Evolutionary conservation across 257 asterid genomes (phyloP), one percentile per base, ranked within the genome.

Genomic region (Datura wrightii): DNA sequence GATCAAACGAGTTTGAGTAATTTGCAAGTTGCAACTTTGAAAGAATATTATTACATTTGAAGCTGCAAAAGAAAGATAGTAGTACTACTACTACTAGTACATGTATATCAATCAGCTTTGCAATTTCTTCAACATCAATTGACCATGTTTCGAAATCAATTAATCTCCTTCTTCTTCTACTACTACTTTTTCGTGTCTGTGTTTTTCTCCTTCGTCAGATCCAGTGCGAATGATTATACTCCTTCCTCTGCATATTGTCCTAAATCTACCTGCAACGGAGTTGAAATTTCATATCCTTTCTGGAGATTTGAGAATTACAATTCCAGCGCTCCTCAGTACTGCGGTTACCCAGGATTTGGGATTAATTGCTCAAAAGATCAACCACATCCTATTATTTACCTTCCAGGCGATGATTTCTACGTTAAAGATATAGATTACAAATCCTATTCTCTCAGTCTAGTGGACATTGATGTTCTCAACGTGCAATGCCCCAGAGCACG

Each of bases 291-390:
- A 2, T 88, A 88, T 58, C 90, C 90, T 1, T 88, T 88, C 37
- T 88, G 86, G 85, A n/a, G 60, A 2, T 13, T 14, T 13, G 67
- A 56, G 10, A 41, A 5, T n/a, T 10, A 66, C 71, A n/a, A 1
- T 3, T 5, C 85, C 3, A 42, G 15, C 52, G 8, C 31, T 71
- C 69, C 79, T 37, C 82, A 79, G 44, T 39, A 54, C 18, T 88
- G 90, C 79, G 90, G 90, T 4, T 88, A 88, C 44, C 41, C 82
- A 2, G 86, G 89, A 14, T 84, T 85, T 11, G 88, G 90, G 54
- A 66, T 88, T 2, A 8, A 9, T 14, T 88, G 89, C 39, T 1
- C 19, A 5, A 2, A 11, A 19, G 2, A 24, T 1, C 19, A 48
- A 48, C 80, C 34, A 3, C 34, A 71, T 41, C 31, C 82, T 10